Evolutionary conservation across 495 filamentous ascomycete genomes (phyloP), one percentile per base, ranked within the genome.

Genomic region (Podospora didyma): DNA sequence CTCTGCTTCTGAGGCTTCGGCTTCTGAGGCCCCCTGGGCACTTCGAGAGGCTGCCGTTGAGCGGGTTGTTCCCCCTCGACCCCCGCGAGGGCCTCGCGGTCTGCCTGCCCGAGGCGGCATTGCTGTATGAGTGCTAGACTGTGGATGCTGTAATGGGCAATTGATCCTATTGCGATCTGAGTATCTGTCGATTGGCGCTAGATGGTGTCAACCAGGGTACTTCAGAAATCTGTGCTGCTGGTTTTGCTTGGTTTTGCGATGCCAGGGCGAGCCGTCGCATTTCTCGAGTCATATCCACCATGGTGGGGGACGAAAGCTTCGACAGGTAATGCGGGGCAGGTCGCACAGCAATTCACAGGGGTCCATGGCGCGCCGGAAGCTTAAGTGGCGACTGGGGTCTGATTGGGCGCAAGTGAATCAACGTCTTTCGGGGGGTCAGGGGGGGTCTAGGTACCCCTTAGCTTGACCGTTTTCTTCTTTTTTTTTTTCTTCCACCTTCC

Each of bases 301-400:
- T 49, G 51, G 54, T 53, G 50, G 54, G 54, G 55, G 51, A 58
- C 50, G 56, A 54, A 58, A 57, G 54, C 22, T 59, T 53, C 46
- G 17, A 34, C 26, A 31, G 26, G 46, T 6, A 24, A 21, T 48
- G 24, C 12, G 19, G 26, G 26, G 26, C 26, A 31, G n/a, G 26
- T 31, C 26, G 26, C 26, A n/a, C 26, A 31, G 9, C 26, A 31
- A 31, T 3, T 31, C 4, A 31, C 3, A 31, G 26, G 26, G 26
- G 3, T 31, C n/a, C n/a, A n/a, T n/a, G n/a, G n/a, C 26, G 26
- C 26, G 26, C 26, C 26, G 9, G 9, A 31, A 31, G 26, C 26
- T 31, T 31, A 31, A 31, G 26, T 31, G 9, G 4, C 9, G 26
- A 31, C 4, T 9, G 9, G 26, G 26, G 26, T 9, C 26, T 31